Base-by-base conservation (phyloP, 1,284 basidiomycete genomes). In the Ganoderma lucidum region DNA sequence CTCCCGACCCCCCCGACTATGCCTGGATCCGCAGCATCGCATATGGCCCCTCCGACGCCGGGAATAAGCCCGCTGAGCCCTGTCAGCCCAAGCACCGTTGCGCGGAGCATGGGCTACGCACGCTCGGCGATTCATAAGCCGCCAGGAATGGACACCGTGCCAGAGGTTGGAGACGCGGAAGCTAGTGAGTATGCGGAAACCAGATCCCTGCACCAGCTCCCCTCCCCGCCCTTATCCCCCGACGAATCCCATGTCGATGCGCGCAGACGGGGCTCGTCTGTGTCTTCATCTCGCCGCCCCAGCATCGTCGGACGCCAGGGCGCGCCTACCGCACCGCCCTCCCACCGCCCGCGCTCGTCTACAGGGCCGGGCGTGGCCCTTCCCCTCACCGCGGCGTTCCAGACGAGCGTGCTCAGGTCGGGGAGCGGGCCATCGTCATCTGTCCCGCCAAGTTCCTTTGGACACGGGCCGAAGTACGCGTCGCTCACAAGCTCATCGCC, bases 221-320 rank as follows among this genome's bases (percentile, higher is more conserved):
- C 78, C 32, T 79, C 78, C 55, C 78, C 78, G 44, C 78, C 78
- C 32, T 74, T 76, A 58, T 79, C 78, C 14, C 78, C 78, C 10
- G 71, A 76, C 63, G 72, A 75, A 59, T 28, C 30, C 39, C 62
- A 59, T 45, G n/a, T 61, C 59, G 63, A 67, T 59, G 44, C 64
- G 15, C 71, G 65, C 56, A 68, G 61, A 62, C 67, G 65, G 23
- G 67, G 48, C 45, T 59, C 64, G 32, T 37, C 66, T 35, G 67
- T 65, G 5, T 59, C 66, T 30, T 58, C 65, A 19, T 71, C 70
- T 35, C 70, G 71, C 41, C 74, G 76, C 12, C 78, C 78, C 12
- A 71, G 73, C 35, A 71, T 78, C 42, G 69, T 70, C 14, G 68
- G 70, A 19, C 68, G 69, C 39, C 74, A 72, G 45, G 71, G 73